These are phyloP conservation scores for Domatiomyces catenatus DNA, from an alignment of 2,329 filamentous ascomycete species.

Conservation along the genomic window DNA sequence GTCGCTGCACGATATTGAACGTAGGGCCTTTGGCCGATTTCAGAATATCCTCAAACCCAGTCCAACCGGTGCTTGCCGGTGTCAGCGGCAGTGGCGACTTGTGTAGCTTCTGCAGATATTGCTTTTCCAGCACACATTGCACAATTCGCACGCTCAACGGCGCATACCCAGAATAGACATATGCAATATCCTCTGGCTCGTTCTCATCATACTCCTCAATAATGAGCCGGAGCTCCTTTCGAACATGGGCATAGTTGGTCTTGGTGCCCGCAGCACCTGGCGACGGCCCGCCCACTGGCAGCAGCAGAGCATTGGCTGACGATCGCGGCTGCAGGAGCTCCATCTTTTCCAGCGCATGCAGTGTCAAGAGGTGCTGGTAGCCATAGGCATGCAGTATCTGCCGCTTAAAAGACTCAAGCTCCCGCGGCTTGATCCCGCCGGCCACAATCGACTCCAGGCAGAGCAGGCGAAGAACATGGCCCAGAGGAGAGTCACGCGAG, in stretches of 20 bases:
- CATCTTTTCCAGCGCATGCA: slow-evolving; percentile 76
- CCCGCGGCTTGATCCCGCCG: slow-evolving; percentile 73
- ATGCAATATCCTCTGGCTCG: slow-evolving; percentile 87
- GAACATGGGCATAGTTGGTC: slow-evolving; percentile 79
- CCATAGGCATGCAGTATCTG: slow-evolving; percentile 85
- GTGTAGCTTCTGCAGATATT: slow-evolving; percentile 57
- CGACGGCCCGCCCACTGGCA: slow-evolving; percentile 52
- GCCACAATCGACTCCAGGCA: slow-evolving; percentile 85
- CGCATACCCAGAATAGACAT: slow-evolving; percentile 94
- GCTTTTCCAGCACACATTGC: slow-evolving; percentile 84
- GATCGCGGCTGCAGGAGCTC: slow-evolving; percentile 66
- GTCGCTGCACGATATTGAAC: slow-evolving; percentile 83
- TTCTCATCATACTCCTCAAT: slow-evolving; percentile 94
- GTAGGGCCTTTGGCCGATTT: slow-evolving; percentile 78
- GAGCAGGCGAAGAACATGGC: slow-evolving; percentile 67
- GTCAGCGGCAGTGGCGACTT: slow-evolving; percentile 44
- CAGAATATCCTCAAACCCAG: slow-evolving; percentile 81
- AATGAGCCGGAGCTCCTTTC: slow-evolving; percentile 74
- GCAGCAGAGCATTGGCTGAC: slow-evolving; percentile 64
- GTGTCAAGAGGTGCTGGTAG: slow-evolving; percentile 82
- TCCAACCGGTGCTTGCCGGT: slow-evolving; percentile 63
- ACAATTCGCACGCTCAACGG: slow-evolving; percentile 81
- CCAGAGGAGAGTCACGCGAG: slow-evolving; percentile 63
- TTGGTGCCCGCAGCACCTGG: slow-evolving; percentile 41
- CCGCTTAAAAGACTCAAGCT: slow-evolving; percentile 77